Percentiles rank a stretch among this genome's conserved stretches.
phyloP scores from a whole-genome alignment of 1,284 basidiomycete species.

The Pholiota adiposa region DNA sequence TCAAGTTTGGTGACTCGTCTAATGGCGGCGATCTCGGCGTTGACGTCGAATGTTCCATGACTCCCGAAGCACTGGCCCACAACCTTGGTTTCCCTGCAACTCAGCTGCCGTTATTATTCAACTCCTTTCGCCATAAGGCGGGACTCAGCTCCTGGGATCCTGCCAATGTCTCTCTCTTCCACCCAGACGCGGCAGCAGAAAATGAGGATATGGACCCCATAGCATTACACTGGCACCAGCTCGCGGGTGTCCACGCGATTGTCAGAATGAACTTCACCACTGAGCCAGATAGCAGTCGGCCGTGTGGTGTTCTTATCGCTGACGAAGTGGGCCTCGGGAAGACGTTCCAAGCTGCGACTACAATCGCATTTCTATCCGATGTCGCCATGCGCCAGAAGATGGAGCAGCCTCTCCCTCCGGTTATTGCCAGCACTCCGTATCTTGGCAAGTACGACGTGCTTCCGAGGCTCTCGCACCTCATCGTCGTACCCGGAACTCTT shows the following conservation, averaged over 20 bases:
- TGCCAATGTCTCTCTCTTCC: conserved; percentile 3
- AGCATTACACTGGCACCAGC: conserved; percentile 33
- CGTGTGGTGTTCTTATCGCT: conserved; percentile 32
- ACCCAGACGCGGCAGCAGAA: background rate
- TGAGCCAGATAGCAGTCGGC: background rate
- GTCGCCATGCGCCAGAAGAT: conserved; percentile 7
- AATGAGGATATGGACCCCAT: background rate
- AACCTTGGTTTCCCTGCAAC: background rate
- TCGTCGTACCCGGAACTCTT: conserved; percentile 32
- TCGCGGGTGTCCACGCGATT: conserved; percentile 31
- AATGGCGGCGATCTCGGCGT: background rate
- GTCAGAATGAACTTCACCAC: conserved; percentile 25
- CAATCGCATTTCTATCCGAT: conserved; percentile 27
- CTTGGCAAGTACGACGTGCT: conserved; percentile 11
- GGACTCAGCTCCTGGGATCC: conserved; percentile 20
- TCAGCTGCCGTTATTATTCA: background rate
- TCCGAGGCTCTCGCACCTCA: conserved; percentile 26
- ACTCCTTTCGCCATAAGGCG: background rate
- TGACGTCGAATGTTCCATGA: background rate
- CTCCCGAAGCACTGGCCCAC: background rate
- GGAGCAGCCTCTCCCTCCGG: conserved; percentile 11
- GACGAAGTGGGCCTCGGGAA: too few species aligned
- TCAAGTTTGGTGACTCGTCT: background rate
- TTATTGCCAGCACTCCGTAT: too few species aligned
- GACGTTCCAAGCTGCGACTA: conserved; percentile 24